A percentile compares a stretch with the other conserved stretches of the same genome.
Conservation (phyloP, 768 basidiomycete species). For the Cystobasidium tubakii region DNA sequence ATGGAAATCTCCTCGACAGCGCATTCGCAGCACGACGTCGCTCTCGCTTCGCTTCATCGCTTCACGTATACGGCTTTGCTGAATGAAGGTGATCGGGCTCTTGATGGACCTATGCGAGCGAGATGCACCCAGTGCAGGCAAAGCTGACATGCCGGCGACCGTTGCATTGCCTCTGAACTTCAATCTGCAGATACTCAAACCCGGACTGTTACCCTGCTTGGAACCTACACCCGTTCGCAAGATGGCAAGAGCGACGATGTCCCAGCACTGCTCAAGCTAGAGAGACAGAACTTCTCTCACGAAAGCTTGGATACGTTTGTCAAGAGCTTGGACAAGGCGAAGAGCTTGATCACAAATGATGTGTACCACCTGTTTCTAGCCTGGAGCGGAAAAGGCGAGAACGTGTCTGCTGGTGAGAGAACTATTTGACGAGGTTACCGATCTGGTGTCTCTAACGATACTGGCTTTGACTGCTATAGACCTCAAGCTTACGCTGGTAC, state of each 20-base stretch:
- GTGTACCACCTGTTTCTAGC: slow-evolving; percentile 40
- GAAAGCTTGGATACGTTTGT: slow-evolving; percentile 48
- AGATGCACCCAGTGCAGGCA: background rate
- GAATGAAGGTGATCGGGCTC: slow-evolving; percentile 53
- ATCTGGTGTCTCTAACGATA: too few relatives aligned
- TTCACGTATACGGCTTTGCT: slow-evolving; percentile 50
- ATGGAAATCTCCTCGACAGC: too few relatives aligned
- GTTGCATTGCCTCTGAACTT: background rate
- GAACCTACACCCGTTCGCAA: slow-evolving; percentile 54
- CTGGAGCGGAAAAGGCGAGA: slow-evolving; percentile 63
- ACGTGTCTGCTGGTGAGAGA: slow-evolving; percentile 2
- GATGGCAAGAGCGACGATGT: slow-evolving; percentile 44
- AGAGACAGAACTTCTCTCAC: slow-evolving; percentile 63
- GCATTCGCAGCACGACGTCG: background rate
- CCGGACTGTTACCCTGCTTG: slow-evolving; percentile 63
- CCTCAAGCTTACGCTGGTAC: slow-evolving; percentile 75
- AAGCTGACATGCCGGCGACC: background rate
- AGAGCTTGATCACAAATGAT: too few relatives aligned
- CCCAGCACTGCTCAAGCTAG: slow-evolving; percentile 66
- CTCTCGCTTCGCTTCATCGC: background rate
- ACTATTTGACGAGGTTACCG: too few relatives aligned
- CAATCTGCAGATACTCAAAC: slow-evolving; percentile 57
- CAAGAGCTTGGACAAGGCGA: slow-evolving; percentile 47
- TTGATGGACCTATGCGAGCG: background rate
- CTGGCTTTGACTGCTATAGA: too few relatives aligned